Conservation (phyloP, 768 basidiomycete species). For the Boletus edulis region DNA sequence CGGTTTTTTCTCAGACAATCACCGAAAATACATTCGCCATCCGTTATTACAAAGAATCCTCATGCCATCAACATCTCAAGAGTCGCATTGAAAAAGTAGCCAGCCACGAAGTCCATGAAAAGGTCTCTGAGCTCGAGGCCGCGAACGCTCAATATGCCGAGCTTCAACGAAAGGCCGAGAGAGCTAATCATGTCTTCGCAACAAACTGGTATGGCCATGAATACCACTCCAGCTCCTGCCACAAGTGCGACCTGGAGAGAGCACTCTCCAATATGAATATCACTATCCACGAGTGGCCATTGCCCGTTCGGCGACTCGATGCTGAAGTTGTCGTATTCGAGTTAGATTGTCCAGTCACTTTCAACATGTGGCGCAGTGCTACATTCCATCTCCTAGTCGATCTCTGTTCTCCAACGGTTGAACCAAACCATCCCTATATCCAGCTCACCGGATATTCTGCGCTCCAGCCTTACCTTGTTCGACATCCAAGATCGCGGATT, state of each 20-base stretch:
- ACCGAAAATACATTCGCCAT: conserved; percentile 28
- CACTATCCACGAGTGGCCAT: conserved; percentile 44
- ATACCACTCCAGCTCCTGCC: conserved; percentile 12
- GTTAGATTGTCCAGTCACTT: conserved; percentile 35
- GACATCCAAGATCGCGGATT: conserved; percentile 18
- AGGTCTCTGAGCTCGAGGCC: conserved; percentile 26
- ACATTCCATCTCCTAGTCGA: conserved; percentile 40
- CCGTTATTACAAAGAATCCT: conserved; percentile 33
- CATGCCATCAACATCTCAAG: conserved; percentile 24
- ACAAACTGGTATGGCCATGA: not conserved
- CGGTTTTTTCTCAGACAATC: conserved; percentile 33
- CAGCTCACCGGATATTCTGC: conserved; percentile 10
- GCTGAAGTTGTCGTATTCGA: conserved; percentile 41
- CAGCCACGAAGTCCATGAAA: conserved; percentile 13
- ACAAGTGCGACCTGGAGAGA: conserved; percentile 30
- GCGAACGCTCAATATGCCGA: conserved; percentile 22
- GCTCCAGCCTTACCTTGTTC: conserved; percentile 7
- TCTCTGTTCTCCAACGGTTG: conserved; percentile 24
- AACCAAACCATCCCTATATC: conserved; percentile 7
- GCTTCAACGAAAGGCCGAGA: conserved; percentile 8
- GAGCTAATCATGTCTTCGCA: conserved; percentile 4
- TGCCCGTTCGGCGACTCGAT: conserved; percentile 28
- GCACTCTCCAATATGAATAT: conserved; percentile 29
- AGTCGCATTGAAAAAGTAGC: conserved; percentile 31
- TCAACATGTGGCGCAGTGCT: conserved; percentile 42